Evolutionary conservation across 805 yeast genomes (phyloP).

Genomic region (Lipomyces lipofer): DNA sequence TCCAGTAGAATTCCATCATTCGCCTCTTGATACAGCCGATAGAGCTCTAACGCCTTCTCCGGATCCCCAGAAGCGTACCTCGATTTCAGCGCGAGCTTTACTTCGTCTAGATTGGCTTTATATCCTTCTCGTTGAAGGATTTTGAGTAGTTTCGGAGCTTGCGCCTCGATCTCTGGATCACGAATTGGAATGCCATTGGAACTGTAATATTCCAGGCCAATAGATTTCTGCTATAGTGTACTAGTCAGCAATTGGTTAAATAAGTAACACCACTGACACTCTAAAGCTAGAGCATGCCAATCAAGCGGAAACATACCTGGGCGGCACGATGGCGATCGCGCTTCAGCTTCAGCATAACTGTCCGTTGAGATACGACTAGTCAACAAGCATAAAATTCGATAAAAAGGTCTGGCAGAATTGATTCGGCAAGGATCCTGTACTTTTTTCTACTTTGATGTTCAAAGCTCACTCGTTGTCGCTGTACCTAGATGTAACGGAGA

Average conservation of each 20-base stretch:
- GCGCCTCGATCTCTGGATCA: slow-evolving; percentile 6
- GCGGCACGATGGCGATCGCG: slow-evolving; percentile 7
- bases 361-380: too few relatives aligned
- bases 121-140: slow-evolving; percentile 11
- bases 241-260: not conserved
- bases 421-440: too few relatives aligned
- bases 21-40: slow-evolving; percentile 27
- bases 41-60: slow-evolving; percentile 24
- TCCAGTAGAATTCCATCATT: slow-evolving; percentile 23
- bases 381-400: too few relatives aligned
- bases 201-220: slow-evolving; percentile 17
- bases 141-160: slow-evolving; percentile 4
- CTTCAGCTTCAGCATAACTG: slow-evolving; percentile 4
- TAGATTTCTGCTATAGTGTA: not conserved
- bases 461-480: too few relatives aligned
- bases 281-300: not conserved
- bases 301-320: not conserved
- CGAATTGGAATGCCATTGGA: slow-evolving; percentile 5
- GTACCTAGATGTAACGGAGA: too few relatives aligned
- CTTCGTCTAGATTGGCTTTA: slow-evolving; percentile 12
- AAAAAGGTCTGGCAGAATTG: too few relatives aligned
- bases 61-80: slow-evolving; percentile 20
- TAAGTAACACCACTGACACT: not conserved
- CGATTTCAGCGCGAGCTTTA: slow-evolving; percentile 22
- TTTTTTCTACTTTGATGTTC: too few relatives aligned